Conservation (phyloP, 352 stramenopile genomes). For the Phytopythium oedochilum region DNA sequence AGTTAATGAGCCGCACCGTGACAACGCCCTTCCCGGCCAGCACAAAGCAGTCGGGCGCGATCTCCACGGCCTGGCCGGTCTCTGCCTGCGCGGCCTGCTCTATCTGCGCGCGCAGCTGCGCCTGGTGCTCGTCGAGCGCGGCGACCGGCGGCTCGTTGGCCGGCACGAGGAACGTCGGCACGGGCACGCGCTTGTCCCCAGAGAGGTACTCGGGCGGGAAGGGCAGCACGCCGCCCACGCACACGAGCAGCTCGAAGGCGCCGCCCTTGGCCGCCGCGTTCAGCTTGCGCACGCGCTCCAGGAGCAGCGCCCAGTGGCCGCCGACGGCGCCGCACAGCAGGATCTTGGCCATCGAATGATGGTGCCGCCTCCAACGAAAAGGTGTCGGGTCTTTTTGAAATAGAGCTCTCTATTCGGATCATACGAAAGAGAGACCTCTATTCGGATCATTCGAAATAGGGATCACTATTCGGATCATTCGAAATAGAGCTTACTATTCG, state of each 20-base stretch:
- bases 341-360: slow-evolving; percentile 75
- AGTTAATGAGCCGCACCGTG: slow-evolving; percentile 27
- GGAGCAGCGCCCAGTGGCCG: slow-evolving; percentile 56
- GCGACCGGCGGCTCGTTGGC: slow-evolving; percentile 20
- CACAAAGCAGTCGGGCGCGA: slow-evolving; percentile 45
- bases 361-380: too few species aligned
- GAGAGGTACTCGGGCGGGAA: slow-evolving; percentile 42
- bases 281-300: slow-evolving; percentile 67
- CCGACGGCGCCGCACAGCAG: slow-evolving; percentile 67
- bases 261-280: slow-evolving; percentile 46
- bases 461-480: too few species aligned
- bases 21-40: slow-evolving; percentile 39
- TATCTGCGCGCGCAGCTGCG: slow-evolving; percentile 36
- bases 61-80: slow-evolving; percentile 19
- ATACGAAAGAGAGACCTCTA: too few species aligned
- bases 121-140: slow-evolving; percentile 24
- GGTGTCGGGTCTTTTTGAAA: too few species aligned
- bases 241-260: slow-evolving; percentile 60
- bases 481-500: too few species aligned
- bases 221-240: slow-evolving; percentile 49
- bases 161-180: slow-evolving; percentile 61
- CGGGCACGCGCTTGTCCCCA: slow-evolving; percentile 26
- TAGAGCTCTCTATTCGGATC: too few species aligned
- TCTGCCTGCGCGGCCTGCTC: slow-evolving; percentile 5
- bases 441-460: too few species aligned